Base-by-base conservation (phyloP, 2,329 filamentous ascomycete species). In the Kalmusia sp. region DNA sequence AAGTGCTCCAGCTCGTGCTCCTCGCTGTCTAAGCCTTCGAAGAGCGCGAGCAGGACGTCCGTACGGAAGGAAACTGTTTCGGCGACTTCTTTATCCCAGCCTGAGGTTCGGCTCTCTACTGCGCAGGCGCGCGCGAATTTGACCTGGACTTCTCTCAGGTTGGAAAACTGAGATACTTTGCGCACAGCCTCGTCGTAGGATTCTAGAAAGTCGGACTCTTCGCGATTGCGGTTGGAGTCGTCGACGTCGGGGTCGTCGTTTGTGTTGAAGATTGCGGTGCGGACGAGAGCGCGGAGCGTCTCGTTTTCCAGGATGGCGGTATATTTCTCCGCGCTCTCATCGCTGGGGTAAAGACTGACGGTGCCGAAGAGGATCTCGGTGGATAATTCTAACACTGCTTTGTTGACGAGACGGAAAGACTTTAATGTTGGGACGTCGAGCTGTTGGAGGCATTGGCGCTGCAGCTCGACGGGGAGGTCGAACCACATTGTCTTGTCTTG, bases 1-100 rank as follows among this genome's bases (percentile, higher is more conserved):
- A 67, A 28, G 5, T 51, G 47, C 6, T 11, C 14, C 6, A 31
- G 44, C 11, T 44, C 40, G 24, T 37, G 9, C 9, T 37, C 7
- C 8, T 11, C 24, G 7, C 47, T 38, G n/a, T 38, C 28, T 17
- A 58, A 21, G 4, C 34, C 41, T 14, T 48, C 19, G 6, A 56
- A 50, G 14, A 62, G 44, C 4, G 41, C 15, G 12, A 57, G 24
- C 5, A 58, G 30, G 14, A 61, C 51, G 14, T 41, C 21, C 3
- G 19, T 40, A 2, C 59, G 59, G 27, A 60, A 62, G 3, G 14
- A n/a, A 7, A 21, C 11, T 6, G 50, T 57, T 22, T 62, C 52
- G 3, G 40, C 44, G 25, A 60, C 47, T 15, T 51, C 37, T n/a
- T 34, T 34, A n/a, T 12, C 21, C 43, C 52, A 15, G 19, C 19